Evolutionary conservation across 768 basidiomycete species (phyloP), one percentile per base, ranked within the genome.

Genomic region (Holtermannia corniformis): DNA sequence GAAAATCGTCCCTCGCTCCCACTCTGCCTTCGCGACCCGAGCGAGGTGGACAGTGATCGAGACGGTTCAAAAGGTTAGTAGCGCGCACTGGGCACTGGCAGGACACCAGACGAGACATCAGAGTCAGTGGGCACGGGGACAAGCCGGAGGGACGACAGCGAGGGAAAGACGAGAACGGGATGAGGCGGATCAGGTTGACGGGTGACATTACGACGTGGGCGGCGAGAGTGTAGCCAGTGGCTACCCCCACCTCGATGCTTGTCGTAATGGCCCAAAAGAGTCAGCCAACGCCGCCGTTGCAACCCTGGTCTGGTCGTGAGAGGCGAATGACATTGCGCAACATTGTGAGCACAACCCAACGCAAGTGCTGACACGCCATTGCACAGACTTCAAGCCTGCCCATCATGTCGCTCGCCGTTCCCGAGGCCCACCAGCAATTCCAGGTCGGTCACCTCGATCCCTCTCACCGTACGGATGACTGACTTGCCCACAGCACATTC

Each of bases 351-450:
- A n/a, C n/a, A n/a, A n/a, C n/a, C n/a, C n/a, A n/a, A n/a, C n/a
- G n/a, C n/a, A n/a, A n/a, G n/a, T n/a, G n/a, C n/a, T n/a, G n/a
- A n/a, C n/a, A n/a, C n/a, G n/a, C n/a, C n/a, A n/a, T n/a, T n/a
- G n/a, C n/a, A 27, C 23, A 48, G 53, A 54, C 32, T 49, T 37
- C 25, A 55, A 47, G 46, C 42, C 60, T 57, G 64, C 60, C 67
- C 72, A 76, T 54, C 72, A 96, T 96, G 92, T 95, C 92, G 76
- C 87, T 97, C 78, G 91, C 92, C 72, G 83, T 91, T 55, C 93
- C 91, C 54, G 93, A 96, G 77, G 73, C 87, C 58, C 89, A 96
- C 73, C 83, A 87, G 70, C 90, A 92, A 78, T 93, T 93, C 78
- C 90, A 91, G 80, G 89, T 87, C 59, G 57, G 77, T 69, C 43